Conservation (phyloP, 495 filamentous ascomycete genomes). For the Penicillium daleae region DNA sequence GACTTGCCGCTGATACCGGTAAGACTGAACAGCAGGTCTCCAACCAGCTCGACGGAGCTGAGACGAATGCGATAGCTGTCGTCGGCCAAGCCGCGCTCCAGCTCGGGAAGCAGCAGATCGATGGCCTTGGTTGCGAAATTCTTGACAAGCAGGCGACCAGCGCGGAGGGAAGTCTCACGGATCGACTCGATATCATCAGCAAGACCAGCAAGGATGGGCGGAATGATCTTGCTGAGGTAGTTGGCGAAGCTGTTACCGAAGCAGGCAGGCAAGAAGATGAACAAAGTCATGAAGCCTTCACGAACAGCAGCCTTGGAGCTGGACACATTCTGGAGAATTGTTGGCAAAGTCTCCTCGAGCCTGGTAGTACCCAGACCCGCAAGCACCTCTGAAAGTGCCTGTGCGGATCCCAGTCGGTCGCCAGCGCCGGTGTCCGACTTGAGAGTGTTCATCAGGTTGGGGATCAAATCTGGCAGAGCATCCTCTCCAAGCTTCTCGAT, state of each 20-base stretch:
- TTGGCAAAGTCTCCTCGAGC: constrained; percentile 93
- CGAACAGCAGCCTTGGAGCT: constrained; percentile 88
- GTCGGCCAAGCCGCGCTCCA: constrained; percentile 93
- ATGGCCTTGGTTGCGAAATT: constrained; percentile 96
- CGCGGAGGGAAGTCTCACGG: constrained; percentile 88
- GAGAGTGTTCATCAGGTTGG: constrained; percentile 94
- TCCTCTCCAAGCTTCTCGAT: constrained; percentile 98
- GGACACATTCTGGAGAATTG: constrained; percentile 92
- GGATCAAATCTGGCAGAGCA: constrained; percentile 94
- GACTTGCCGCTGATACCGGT: constrained; percentile 88
- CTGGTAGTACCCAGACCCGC: constrained; percentile 90
- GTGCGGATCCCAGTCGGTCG: constrained; percentile 92
- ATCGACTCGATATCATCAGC: constrained; percentile 96
- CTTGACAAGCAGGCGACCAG: constrained; percentile 92
- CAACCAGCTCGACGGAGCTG: constrained; percentile 96
- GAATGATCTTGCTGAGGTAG: constrained; percentile 94
- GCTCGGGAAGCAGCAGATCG: constrained; percentile 88
- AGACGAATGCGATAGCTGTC: constrained; percentile 95
- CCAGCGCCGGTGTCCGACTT: constrained; percentile 97
- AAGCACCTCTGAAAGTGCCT: constrained; percentile 95
- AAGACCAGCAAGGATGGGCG: constrained; percentile 90
- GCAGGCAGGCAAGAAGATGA: constrained; percentile 98
- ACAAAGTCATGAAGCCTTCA: constrained; percentile 99
- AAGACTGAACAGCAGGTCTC: constrained; percentile 95
- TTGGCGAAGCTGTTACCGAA: constrained; percentile 98